Evolutionary conservation across 139 green algal species (phyloP), one percentile per base, ranked within the genome.

Genomic region (Tetradesmus lagerheimii): DNA sequence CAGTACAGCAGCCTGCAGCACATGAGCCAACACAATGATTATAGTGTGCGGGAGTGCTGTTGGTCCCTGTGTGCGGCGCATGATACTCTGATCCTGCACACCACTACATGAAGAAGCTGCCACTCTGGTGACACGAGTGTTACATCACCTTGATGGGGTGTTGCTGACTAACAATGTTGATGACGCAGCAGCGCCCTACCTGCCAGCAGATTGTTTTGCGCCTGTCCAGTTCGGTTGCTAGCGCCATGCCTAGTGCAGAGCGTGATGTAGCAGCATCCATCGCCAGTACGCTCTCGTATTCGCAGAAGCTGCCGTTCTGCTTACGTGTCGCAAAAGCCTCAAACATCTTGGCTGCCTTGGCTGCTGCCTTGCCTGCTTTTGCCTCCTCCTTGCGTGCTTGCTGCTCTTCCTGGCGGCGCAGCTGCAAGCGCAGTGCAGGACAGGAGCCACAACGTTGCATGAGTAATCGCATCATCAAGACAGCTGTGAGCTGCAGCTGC

Each of bases 351-450:
- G 83, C 62, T 29, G 62, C 83, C n/a, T 88, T 88, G 62, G 41
- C 83, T 45, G 64, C 39, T 88, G 83, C 83, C 75, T 88, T 29
- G 83, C 83, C 41, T 62, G 31, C 83, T 80, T 64, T 64, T 45
- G 82, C n/a, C 35, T 23, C 57, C 1, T 31, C 57, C 20, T 71
- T 71, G 23, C 57, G 57, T 31, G 57, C 57, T 31, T 71, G 57
- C 57, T 71, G 57, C 57, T 71, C 57, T 8, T 71, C 57, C 57
- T 71, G 57, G 4, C 57, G 57, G 57, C 57, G 57, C 20, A 71
- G 57, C 57, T 71, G 57, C 57, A 71, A 45, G 12, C 12, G 27
- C 29, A 85, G 9, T 37, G 29, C 38, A 57, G 53, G 34, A 57
- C 8, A 35, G 8, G 31, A 43, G 25, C 16, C 31, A 47, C 43